Evolutionary conservation across 169 alveolate species (phyloP).

Genomic region (Plasmodium vinckei): DNA sequence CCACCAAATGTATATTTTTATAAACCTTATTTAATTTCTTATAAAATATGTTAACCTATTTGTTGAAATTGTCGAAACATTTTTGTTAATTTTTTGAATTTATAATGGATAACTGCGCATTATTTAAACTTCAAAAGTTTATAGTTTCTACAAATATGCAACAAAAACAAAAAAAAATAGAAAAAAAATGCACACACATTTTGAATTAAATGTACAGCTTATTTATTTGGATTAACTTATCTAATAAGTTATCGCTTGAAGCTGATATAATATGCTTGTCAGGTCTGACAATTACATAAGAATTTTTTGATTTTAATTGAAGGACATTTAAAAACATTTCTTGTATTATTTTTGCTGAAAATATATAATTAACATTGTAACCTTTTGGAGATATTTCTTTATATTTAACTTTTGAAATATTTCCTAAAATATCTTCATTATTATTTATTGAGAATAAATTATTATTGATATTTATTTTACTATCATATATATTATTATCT

Average conservation of each 20-base stretch:
- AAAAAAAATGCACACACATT: neutral
- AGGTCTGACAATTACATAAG: conserved; percentile 70
- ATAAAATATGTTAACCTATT: too few species aligned
- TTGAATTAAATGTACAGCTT: conserved; percentile 36
- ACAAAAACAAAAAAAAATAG: too few species aligned
- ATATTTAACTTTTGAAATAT: conserved; percentile 13
- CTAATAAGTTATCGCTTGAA: conserved; percentile 23
- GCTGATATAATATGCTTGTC: conserved; percentile 72
- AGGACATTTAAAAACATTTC: conserved; percentile 57
- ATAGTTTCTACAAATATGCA: too few species aligned
- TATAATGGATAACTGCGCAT: too few species aligned
- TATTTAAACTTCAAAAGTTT: too few species aligned
- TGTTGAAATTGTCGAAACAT: too few species aligned
- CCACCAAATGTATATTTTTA: too few species aligned
- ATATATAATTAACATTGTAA: conserved; percentile 31
- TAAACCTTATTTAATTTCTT: too few species aligned
- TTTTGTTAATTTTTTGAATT: too few species aligned
- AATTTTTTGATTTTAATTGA: conserved; percentile 23
- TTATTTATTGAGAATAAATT: conserved; percentile 1
- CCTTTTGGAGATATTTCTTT: conserved; percentile 16
- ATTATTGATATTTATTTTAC: neutral
- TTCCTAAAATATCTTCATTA: conserved; percentile 1
- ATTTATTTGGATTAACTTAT: conserved; percentile 18
- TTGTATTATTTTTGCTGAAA: conserved; percentile 45
- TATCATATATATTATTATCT: neutral